Conservation (phyloP, 768 basidiomycete genomes). For the Mycena epipterygia region DNA sequence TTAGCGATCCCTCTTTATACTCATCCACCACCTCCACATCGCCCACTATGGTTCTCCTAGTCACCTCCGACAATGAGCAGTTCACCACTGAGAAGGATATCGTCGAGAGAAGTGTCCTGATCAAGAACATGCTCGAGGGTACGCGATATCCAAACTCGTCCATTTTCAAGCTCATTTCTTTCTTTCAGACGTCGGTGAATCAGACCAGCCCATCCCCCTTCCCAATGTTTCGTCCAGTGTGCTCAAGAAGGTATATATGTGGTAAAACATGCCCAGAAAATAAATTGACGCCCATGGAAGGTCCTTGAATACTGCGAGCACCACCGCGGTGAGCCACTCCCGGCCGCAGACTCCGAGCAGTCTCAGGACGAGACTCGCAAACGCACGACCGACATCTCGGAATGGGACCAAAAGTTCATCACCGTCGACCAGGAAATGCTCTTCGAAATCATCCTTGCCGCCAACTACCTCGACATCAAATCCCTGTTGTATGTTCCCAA, state of each 20-base stretch:
- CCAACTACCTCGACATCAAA: constrained; percentile 99
- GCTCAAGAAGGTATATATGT: constrained; percentile 85
- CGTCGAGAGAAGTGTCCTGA: constrained; percentile 94
- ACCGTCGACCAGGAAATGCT: constrained; percentile 99
- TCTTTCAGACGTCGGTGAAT: constrained; percentile 89
- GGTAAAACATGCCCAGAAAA: not conserved
- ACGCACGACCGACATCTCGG: constrained; percentile 97
- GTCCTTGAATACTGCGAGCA: constrained; percentile 99
- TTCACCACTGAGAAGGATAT: constrained; percentile 96
- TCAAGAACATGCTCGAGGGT: constrained; percentile 99
- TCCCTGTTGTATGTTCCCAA: constrained; percentile 83
- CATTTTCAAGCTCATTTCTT: constrained; percentile 32
- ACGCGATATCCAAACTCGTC: constrained; percentile 34
- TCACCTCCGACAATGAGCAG: constrained; percentile 95
- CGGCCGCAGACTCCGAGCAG: constrained; percentile 83
- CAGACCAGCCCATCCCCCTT: constrained; percentile 93
- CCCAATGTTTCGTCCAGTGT: constrained; percentile 96
- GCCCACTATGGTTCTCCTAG: constrained; percentile 64
- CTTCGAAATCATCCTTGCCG: constrained; percentile 99
- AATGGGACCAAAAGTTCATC: constrained; percentile 99
- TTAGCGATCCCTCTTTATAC: not conserved
- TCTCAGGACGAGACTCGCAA: constrained; percentile 95
- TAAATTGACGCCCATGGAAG: constrained; percentile 54
- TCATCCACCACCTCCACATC: not conserved
- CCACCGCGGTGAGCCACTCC: constrained; percentile 97